Conservation (phyloP, 2,329 filamentous ascomycete genomes). For the Fusarium longipes region DNA sequence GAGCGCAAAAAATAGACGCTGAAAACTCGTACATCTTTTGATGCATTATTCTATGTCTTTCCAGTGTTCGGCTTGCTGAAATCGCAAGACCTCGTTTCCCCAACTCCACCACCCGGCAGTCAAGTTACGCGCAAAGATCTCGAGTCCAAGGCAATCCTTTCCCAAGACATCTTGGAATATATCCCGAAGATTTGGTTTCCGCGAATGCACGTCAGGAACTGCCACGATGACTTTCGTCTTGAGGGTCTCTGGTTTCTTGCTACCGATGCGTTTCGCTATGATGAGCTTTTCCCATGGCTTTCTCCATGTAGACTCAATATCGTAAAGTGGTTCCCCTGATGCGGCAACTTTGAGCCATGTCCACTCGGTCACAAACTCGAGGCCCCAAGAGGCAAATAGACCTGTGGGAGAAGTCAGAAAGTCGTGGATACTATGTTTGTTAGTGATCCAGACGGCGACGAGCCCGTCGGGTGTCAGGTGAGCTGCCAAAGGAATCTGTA, state of each 20-base stretch:
- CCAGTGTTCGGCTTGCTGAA: conserved; percentile 71
- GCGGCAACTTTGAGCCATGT: conserved; percentile 80
- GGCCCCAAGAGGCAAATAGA: conserved; percentile 74
- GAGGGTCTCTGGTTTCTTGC: conserved; percentile 38
- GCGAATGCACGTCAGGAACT: conserved; percentile 80
- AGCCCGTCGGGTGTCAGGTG: conserved; percentile 66
- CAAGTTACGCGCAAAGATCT: conserved; percentile 80
- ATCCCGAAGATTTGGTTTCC: conserved; percentile 77
- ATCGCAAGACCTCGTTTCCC: conserved; percentile 79
- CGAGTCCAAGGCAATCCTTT: conserved; percentile 67
- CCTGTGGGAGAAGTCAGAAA: conserved; percentile 64
- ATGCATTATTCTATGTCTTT: conserved; percentile 22
- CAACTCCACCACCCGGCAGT: conserved; percentile 82
- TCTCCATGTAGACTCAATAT: conserved; percentile 70
- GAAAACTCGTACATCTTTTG: conserved; percentile 23
- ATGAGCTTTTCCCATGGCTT: conserved; percentile 83
- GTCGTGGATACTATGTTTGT: conserved; percentile 70
- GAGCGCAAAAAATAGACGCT: conserved; percentile 42
- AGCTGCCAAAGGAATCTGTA: conserved; percentile 65
- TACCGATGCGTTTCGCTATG: conserved; percentile 62
- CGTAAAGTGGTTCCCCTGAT: conserved; percentile 71
- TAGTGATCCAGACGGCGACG: conserved; percentile 82
- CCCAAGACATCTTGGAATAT: conserved; percentile 68
- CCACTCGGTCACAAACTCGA: conserved; percentile 77
- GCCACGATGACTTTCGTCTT: conserved; percentile 69